Percentiles rank a stretch among this genome's conserved stretches.
phyloP scores from a whole-genome alignment of 2,329 filamentous ascomycete genomes.

The Aspergillus vadensis region DNA sequence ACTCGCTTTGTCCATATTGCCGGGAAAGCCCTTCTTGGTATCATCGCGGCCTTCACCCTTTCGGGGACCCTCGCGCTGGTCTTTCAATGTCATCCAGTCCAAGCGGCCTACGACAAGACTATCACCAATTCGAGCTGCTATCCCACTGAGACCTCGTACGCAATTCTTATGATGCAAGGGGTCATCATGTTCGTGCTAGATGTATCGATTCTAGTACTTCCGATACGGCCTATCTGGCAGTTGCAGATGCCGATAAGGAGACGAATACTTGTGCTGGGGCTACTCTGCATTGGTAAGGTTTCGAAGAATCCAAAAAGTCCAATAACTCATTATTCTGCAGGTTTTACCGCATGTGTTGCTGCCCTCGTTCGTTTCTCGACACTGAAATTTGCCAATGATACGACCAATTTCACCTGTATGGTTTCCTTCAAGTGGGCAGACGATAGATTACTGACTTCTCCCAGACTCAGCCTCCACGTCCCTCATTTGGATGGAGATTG shows the following conservation, averaged over 20 bases:
- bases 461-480: slow-evolving; percentile 11
- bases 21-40: not conserved
- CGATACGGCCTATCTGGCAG: slow-evolving; percentile 10
- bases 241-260: slow-evolving; percentile 10
- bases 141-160: slow-evolving; percentile 1
- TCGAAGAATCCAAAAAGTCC: not conserved
- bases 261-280: slow-evolving; percentile 5
- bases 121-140: slow-evolving; percentile 1
- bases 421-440: too few species aligned
- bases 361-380: slow-evolving; percentile 12
- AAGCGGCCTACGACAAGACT: slow-evolving; percentile 5
- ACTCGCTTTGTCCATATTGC: slow-evolving; percentile 4
- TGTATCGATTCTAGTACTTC: slow-evolving; percentile 5
- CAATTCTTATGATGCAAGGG: slow-evolving; percentile 6
- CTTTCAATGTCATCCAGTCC: slow-evolving; percentile 10
- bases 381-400: slow-evolving; percentile 4
- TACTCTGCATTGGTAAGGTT: slow-evolving; percentile 4
- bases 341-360: slow-evolving; percentile 11
- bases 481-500: slow-evolving; percentile 15
- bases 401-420: slow-evolving; percentile 9
- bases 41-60: slow-evolving; percentile 12
- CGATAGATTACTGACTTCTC: too few species aligned
- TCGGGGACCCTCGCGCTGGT: slow-evolving; percentile 12
- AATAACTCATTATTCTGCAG: not conserved
- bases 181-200: slow-evolving; percentile 12